phyloP scores from a whole-genome alignment of 495 filamentous ascomycete species.

The Geopyxis carbonaria region DNA sequence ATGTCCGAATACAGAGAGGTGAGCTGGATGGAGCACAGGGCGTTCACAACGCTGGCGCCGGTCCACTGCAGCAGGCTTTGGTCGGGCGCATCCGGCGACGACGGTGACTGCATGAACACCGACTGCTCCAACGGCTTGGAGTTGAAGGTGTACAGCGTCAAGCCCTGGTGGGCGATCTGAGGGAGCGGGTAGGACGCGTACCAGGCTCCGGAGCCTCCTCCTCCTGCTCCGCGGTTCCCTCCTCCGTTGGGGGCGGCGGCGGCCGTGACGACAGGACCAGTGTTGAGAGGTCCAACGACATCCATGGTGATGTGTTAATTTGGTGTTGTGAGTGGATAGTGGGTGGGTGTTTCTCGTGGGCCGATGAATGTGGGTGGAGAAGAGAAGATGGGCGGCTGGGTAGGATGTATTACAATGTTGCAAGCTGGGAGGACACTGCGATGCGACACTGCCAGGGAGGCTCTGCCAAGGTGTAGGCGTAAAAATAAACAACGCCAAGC shows the following conservation, averaged over 20 bases:
- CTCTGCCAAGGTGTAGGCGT: too few relatives aligned
- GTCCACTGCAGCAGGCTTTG: background rate
- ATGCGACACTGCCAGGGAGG: too few relatives aligned
- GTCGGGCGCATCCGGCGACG: background rate
- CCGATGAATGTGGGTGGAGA: too few relatives aligned
- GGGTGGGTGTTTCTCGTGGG: too few relatives aligned
- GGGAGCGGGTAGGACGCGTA: background rate
- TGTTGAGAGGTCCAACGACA: too few relatives aligned
- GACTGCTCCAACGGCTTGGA: background rate
- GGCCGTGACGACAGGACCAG: background rate
- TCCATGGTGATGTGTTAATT: too few relatives aligned
- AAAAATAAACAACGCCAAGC: too few relatives aligned
- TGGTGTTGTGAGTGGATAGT: too few relatives aligned
- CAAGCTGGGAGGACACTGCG: too few relatives aligned
- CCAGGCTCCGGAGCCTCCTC: background rate
- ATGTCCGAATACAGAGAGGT: constrained; percentile 1
- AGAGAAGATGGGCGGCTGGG: background rate
- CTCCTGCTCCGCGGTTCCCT: too few relatives aligned
- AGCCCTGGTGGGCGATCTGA: background rate
- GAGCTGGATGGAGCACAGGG: background rate
- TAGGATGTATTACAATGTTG: background rate
- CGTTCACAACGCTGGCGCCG: background rate
- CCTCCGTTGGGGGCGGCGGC: background rate
- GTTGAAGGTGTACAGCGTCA: background rate
- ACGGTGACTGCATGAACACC: background rate